Percentiles rank a stretch among this genome's conserved stretches.
Conservation (phyloP, 202 grass and related monocot species). For the Digitaria exilis region DNA sequence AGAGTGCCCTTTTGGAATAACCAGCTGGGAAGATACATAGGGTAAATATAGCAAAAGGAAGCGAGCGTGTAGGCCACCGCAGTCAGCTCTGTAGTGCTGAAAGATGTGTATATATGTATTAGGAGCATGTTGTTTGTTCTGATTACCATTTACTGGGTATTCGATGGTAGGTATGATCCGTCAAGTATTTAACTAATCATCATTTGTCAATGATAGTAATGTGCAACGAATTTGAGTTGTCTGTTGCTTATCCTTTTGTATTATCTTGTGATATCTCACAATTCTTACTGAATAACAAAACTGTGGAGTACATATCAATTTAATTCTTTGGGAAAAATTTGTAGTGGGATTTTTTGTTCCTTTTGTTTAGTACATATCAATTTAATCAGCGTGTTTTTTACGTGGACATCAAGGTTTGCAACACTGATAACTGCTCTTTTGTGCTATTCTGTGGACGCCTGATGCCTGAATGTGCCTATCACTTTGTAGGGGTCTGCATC, state of each 20-base stretch:
- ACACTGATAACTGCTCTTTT: slow-evolving; percentile 30
- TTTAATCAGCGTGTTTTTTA: no score
- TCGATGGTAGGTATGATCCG: slow-evolving; percentile 16
- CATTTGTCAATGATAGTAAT: slow-evolving; percentile 51
- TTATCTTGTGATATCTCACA: background rate
- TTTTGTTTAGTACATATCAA: no score
- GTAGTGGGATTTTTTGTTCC: no score
- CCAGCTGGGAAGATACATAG: slow-evolving; percentile 35
- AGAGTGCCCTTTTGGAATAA: slow-evolving; percentile 39
- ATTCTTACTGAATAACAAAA: slow-evolving; percentile 3
- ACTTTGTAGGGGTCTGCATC: slow-evolving; percentile 18
- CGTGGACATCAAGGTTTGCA: slow-evolving; percentile 39
- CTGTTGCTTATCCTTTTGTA: background rate
- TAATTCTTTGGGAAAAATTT: slow-evolving; percentile 21
- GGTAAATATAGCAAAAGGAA: slow-evolving; percentile 50
- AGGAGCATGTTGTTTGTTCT: slow-evolving; percentile 41
- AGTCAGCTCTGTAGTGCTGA: slow-evolving; percentile 20
- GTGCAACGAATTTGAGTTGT: background rate
- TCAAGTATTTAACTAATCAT: slow-evolving; percentile 40
- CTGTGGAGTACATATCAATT: slow-evolving; percentile 5
- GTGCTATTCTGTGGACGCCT: slow-evolving; percentile 27
- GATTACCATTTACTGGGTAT: slow-evolving; percentile 32
- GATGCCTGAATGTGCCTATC: slow-evolving; percentile 11
- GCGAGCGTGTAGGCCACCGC: slow-evolving; percentile 37
- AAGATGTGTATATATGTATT: slow-evolving; percentile 65